Evolutionary conservation across 1,139 yeast species (phyloP), one percentile per base, ranked within the genome.

Genomic region (Hyphopichia buzzinii): DNA sequence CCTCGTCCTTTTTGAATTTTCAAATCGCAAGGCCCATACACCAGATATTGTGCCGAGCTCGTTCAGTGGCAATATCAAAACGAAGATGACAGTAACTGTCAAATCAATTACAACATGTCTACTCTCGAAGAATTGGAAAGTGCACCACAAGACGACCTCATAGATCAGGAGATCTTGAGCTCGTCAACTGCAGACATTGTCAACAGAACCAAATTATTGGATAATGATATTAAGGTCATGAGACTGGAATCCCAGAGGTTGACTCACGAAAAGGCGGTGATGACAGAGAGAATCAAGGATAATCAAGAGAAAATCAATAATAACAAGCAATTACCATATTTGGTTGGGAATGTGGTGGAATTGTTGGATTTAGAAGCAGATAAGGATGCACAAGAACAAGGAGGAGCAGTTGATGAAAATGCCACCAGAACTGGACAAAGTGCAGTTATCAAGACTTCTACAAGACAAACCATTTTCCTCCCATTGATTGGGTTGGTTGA

Each of bases 341-440:
- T 94, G 44, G 98, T 94, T 33, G 97, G 97, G n/a, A 94, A 92
- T 55, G 95, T 94, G 37, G 97, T 94, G 17, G 99, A 94, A 62
- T 70, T 94, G 43, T 74, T 94, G 57, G 95, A 92, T 55, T 77
- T 92, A 63, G 84, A 83, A 48, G 90, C 85, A 10, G 94, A 88
- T 44, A 92, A 85, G 47, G 96, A 87, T 49, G 87, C 90, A 10
- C 72, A 75, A 23, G 92, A 86, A 47, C 96, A 92, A 60, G 98
- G 97, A 24, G 97, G 97, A 38, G 92, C 90, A 55, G 86, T 89
- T 34, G 97, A 94, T 60, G 72, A 87, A 48, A 97, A 94, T 55
- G 89, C 97, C 37, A 79, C 95, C 10, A 79, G 96, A 47, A 77
- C 81, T 30, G 98, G 98, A n/a, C 89, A 92, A 62, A 88, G 96